Evolutionary conservation across 2,329 filamentous ascomycete genomes (phyloP), one percentile per base, ranked within the genome.

Genomic region (Epichloe scottii): DNA sequence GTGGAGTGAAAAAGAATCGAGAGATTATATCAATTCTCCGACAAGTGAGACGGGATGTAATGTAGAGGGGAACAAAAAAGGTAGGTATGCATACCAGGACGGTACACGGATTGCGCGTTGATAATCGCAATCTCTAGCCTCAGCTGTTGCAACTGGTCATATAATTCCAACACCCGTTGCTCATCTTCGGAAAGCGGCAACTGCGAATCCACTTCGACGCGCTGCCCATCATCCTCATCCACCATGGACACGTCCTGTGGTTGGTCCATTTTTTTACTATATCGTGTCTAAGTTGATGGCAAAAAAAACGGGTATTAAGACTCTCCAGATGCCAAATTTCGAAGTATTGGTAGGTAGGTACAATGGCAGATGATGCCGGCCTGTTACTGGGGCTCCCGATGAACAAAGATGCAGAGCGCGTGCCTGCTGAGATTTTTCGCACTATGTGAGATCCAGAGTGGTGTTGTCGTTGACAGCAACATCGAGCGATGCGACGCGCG

Each of bases 81-180:
- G 30, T 30, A 11, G 33, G 15, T 14, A 33, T 23, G 15, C 59
- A 51, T 58, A 74, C 74, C 62, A 55, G 62, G 56, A 17, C 58
- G 56, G 52, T 70, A 51, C 15, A 59, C 54, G n/a, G 68, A 62
- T 45, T 74, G 73, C 4, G 76, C 75, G 43, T 68, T 73, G 12
- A 89, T 67, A 39, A 93, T 72, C 38, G 82, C 82, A 51, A 82
- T 78, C 68, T 93, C 84, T 21, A 91, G 69, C 59, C 82, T 79
- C 43, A 90, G 73, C 63, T 87, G 81, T 60, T 84, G 80, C 26
- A 89, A 70, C 57, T 77, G 76, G 63, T 89, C 82, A 66, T 88
- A 86, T 46, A 90, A 75, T 40, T 80, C 75, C 37, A 93, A 71
- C 30, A 85, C 75, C 56, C 75, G 74, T 59, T 75, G 70, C 66